phyloP scores from a whole-genome alignment of 129 eudicot genomes.

The Lactuca sativa region DNA sequence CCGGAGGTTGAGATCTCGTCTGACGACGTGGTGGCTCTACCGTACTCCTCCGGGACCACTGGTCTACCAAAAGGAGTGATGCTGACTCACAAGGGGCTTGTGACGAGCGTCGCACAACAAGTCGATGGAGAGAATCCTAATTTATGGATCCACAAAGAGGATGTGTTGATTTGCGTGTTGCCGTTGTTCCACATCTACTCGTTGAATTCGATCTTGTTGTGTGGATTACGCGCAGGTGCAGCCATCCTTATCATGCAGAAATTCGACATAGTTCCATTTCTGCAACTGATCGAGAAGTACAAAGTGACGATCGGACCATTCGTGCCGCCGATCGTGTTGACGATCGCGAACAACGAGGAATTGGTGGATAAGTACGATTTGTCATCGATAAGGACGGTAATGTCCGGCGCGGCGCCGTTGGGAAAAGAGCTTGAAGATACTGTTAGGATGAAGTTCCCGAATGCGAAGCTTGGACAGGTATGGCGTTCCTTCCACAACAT shows the following conservation, averaged over 20 bases:
- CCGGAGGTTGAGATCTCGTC: conserved; percentile 62
- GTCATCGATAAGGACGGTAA: conserved; percentile 64
- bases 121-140: conserved; percentile 96
- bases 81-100: conserved; percentile 89
- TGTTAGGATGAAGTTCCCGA: conserved; percentile 72
- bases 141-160: conserved; percentile 68
- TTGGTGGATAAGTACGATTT: conserved; percentile 65
- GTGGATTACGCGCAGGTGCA: conserved; percentile 84
- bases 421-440: conserved; percentile 94
- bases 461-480: conserved; percentile 96
- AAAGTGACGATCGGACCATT: conserved; percentile 86
- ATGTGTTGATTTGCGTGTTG: conserved; percentile 71
- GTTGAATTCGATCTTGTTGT: conserved; percentile 66
- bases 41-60: conserved; percentile 94
- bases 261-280: conserved; percentile 66
- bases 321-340: conserved; percentile 92
- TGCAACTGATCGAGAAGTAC: conserved; percentile 64
- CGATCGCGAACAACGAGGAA: conserved; percentile 66
- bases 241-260: conserved; percentile 86
- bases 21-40: conserved; percentile 84
- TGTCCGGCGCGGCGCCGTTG: conserved; percentile 97
- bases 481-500: not conserved
- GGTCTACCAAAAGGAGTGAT: conserved; percentile 96
- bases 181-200: conserved; percentile 89
- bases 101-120: conserved; percentile 93